These are phyloP conservation scores for Raphidocelis subcapitata DNA, from an alignment of 139 green algal species.

Conservation along the genomic window DNA sequence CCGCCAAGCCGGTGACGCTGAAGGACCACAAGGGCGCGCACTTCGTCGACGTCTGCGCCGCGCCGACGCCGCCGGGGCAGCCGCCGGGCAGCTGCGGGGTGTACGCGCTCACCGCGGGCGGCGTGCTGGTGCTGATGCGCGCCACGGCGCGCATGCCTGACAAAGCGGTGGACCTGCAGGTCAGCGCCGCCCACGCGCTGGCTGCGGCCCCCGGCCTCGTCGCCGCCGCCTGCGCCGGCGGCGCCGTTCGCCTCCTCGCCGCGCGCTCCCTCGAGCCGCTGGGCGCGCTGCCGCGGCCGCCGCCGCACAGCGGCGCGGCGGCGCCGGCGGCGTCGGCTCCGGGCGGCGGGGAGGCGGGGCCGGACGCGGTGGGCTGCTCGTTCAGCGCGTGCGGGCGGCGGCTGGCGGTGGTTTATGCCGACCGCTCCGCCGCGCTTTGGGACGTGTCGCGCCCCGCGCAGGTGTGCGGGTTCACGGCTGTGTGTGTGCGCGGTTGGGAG, in stretches of 20 bases:
- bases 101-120: conserved; percentile 38
- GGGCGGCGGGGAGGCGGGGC: background rate
- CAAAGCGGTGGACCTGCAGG: conserved; percentile 47
- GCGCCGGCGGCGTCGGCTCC: background rate
- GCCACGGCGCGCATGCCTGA: conserved; percentile 33
- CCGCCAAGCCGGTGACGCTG: conserved; percentile 29
- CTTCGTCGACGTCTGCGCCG: conserved; percentile 35
- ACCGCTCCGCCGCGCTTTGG: conserved; percentile 45
- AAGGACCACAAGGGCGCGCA: conserved; percentile 29
- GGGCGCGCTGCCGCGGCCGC: conserved; percentile 13
- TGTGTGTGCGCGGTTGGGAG: background rate
- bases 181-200: conserved; percentile 32
- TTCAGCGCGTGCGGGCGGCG: conserved; percentile 37
- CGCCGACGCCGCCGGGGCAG: background rate
- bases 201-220: conserved; percentile 33
- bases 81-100: conserved; percentile 19
- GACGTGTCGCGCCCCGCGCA: conserved; percentile 31
- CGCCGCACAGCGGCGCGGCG: background rate
- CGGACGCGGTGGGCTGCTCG: conserved; percentile 32
- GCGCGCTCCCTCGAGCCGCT: conserved; percentile 35
- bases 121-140: conserved; percentile 40
- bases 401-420: conserved; percentile 50
- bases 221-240: conserved; percentile 39
- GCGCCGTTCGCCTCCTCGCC: conserved; percentile 50
- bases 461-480: background rate